Evolutionary conservation across 768 basidiomycete genomes (phyloP), one percentile per base, ranked within the genome.

Genomic region (Pulveroboletus sp.): DNA sequence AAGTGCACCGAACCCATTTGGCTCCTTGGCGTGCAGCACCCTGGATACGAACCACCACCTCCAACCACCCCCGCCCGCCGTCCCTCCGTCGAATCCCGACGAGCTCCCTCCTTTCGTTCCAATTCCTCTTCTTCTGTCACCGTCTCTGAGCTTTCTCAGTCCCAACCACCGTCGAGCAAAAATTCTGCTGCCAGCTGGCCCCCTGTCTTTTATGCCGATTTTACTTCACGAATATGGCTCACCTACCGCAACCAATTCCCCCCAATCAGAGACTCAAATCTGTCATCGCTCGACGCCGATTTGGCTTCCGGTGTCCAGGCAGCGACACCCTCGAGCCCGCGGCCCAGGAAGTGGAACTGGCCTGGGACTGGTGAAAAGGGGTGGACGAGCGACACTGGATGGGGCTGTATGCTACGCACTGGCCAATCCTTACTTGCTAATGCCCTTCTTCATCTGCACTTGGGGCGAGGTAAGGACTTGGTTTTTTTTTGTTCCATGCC

Each of bases 331-430:
- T 65, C 64, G 17, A 78, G 72, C 57, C 78, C 76, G 40, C 75
- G 74, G 17, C 61, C 68, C 8, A 74, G 72, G 64, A 71, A 79
- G 35, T 85, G 88, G 79, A 78, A 79, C 38, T 85, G 86, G 81
- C 73, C 75, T 12, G 74, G 69, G 17, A 62, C 78, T 0, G 81
- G 81, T 1, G 85, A 89, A 66, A 86, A 84, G 60, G 88, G 86
- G 0, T 86, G 93, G 80, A 85, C 86, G 14, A 85, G 79, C 55
- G 91, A 94, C 69, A 74, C 86, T 0, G 91, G 92, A 0, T 93
- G 91, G 91, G 91, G 91, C 0, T 94, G 92, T 62, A 94, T 94
- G 91, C 66, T 94, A 36, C 70, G 91, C 26, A 94, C 91, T 0
- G 91, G 90, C 1, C 91, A 94, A 67, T 85, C 84, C 49, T 59